Percentiles rank a stretch among this genome's conserved stretches.
phyloP scores from a whole-genome alignment of 2,329 filamentous ascomycete species.

The Hypoxylon sp. region DNA sequence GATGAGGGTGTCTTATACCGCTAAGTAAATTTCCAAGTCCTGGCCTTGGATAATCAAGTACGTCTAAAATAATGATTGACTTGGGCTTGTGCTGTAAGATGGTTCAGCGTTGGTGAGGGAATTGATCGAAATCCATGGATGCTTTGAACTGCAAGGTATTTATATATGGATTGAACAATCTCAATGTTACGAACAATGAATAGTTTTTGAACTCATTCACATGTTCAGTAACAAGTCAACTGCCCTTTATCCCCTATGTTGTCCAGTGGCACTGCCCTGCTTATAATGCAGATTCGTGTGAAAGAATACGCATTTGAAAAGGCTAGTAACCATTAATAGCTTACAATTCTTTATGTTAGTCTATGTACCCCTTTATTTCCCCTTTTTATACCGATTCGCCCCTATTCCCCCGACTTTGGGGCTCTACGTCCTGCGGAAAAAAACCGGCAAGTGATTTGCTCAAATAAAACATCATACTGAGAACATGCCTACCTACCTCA shows the following conservation, averaged over 20 bases:
- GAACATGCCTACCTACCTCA: no score
- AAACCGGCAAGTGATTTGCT: no score
- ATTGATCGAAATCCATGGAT: background rate
- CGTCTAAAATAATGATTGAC: background rate
- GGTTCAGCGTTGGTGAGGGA: background rate
- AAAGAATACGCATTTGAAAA: background rate
- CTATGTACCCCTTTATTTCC: background rate
- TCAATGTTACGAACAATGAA: background rate
- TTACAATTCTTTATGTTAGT: background rate
- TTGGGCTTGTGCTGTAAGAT: background rate
- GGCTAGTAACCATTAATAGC: background rate
- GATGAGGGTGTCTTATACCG: background rate
- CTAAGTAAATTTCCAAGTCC: background rate
- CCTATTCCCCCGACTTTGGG: background rate
- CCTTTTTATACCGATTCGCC: background rate
- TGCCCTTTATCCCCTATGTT: background rate
- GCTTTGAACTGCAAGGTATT: background rate
- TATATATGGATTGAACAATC: constrained; percentile 5
- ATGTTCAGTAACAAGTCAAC: constrained; percentile 8
- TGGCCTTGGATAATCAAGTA: background rate
- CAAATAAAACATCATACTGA: no score
- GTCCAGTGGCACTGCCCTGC: background rate
- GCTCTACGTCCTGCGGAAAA: no score
- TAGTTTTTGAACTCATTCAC: background rate
- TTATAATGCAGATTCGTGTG: background rate